Evolutionary conservation across 2,329 filamentous ascomycete genomes (phyloP).

Genomic region (Ophioceras dolichostomum): DNA sequence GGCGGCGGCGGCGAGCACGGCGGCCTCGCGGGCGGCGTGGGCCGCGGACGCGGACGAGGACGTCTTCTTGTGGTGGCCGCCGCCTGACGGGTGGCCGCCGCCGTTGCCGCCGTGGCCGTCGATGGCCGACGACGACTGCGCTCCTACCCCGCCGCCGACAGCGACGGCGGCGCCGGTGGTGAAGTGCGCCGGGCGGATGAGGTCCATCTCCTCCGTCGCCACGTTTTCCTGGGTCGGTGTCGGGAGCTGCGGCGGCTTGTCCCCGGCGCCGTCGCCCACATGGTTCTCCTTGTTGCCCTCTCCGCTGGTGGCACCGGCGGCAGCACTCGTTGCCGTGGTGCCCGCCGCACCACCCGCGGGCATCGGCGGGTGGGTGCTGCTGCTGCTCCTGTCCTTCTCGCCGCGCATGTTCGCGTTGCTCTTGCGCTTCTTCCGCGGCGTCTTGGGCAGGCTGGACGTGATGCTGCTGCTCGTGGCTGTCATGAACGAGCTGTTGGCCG

Average conservation of each 20-base stretch:
- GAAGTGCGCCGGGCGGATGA: slow-evolving; percentile 20
- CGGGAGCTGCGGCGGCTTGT: slow-evolving; percentile 11
- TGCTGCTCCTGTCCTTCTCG: slow-evolving; percentile 18
- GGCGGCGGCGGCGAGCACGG: slow-evolving; percentile 39
- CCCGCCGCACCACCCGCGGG: neutral
- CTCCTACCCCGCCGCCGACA: slow-evolving; percentile 12
- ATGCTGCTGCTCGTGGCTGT: slow-evolving; percentile 79
- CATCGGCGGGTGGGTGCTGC: slow-evolving; percentile 14
- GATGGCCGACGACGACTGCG: too few species aligned
- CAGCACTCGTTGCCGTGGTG: too few species aligned
- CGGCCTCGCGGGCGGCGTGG: slow-evolving; percentile 12
- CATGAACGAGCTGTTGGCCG: slow-evolving; percentile 94
- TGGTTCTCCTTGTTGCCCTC: slow-evolving; percentile 39
- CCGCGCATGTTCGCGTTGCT: slow-evolving; percentile 24
- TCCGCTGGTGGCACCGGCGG: slow-evolving; percentile 9
- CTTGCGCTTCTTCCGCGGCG: slow-evolving; percentile 50
- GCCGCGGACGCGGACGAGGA: slow-evolving; percentile 9
- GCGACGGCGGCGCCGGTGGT: slow-evolving; percentile 8
- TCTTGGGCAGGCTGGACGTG: slow-evolving; percentile 63
- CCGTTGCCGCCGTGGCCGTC: slow-evolving; percentile 7
- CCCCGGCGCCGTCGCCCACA: slow-evolving; percentile 11
- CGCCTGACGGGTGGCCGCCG: slow-evolving; percentile 4
- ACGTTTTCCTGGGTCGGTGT: slow-evolving; percentile 12
- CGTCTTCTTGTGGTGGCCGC: slow-evolving; percentile 12
- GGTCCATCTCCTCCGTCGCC: slow-evolving; percentile 36